Base-by-base conservation (phyloP, 345 rosid genomes). In the Populus alba region DNA sequence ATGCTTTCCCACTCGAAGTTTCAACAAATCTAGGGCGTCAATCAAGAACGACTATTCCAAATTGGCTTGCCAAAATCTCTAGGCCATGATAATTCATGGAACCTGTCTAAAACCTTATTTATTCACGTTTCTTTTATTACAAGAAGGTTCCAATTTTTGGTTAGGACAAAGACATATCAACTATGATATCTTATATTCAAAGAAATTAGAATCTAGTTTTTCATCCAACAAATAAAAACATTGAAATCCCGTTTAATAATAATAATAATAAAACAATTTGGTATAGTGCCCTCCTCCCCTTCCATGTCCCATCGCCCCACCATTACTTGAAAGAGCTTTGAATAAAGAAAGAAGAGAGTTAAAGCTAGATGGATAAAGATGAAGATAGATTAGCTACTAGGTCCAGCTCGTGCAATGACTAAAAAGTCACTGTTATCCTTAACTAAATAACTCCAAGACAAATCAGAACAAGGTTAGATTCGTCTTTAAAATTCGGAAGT, bases 371-470 rank as follows among this genome's bases (percentile, higher is more conserved):
- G 63, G 63, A 59, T 59, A 59, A 59, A 59, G 63, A 59, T 59
- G n/a, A 59, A 59, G 63, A 0, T 33, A 33, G 37, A 33, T 33
- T 33, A 33, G 37, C 20, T 8, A 12, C 63, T n/a, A 23, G 31
- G 5, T 10, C 8, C 43, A 35, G 71, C 27, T 35, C 72, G 66
- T n/a, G 7, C 16, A n/a, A 23, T 23, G 11, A 20, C 15, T 23
- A 23, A 10, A 73, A 66, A 57, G 66, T 61, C 79, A 27, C 63
- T 35, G 35, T 8, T 47, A 66, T 75, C 77, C 70, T 70, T 39
- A 20, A 23, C 62, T 35, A 43, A 69, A 31, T 2, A 8, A 0
- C 15, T 22, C 53, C 11, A 1, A 11, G n/a, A n/a, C 27, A 35
- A 1, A 2, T 27, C 18, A 1, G 22, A 17, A 7, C 13, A 25